These are phyloP conservation scores for Penicillium sp. DNA, from an alignment of 2,329 filamentous ascomycete species.

Conservation along the genomic window DNA sequence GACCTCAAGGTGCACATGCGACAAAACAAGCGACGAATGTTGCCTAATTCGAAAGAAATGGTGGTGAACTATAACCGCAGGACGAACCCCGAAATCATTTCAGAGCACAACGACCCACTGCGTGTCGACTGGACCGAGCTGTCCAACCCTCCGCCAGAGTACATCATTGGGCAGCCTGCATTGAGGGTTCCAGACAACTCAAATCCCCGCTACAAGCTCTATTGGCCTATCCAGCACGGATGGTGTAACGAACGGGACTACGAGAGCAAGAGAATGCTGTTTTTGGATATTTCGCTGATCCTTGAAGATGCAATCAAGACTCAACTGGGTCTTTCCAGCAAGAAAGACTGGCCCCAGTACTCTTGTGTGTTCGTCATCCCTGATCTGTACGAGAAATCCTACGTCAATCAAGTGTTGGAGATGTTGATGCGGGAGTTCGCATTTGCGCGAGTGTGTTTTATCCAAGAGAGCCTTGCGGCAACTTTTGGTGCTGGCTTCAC, in stretches of 20 bases:
- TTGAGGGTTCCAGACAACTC: constrained; percentile 87
- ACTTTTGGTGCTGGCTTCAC: constrained; percentile 95
- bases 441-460: constrained; percentile 85
- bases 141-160: constrained; percentile 64
- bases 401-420: constrained; percentile 80
- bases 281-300: constrained; percentile 82
- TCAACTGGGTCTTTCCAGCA: constrained; percentile 75
- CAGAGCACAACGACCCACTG: constrained; percentile 90
- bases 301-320: constrained; percentile 80
- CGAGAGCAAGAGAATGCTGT: constrained; percentile 71
- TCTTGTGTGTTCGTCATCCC: constrained; percentile 97
- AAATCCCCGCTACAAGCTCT: constrained; percentile 82
- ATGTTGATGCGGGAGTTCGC: constrained; percentile 87
- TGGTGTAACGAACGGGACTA: constrained; percentile 92
- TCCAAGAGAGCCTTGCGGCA: constrained; percentile 92
- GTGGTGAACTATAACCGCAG: constrained; percentile 92
- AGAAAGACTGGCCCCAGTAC: constrained; percentile 83
- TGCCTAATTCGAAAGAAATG: constrained; percentile 96
- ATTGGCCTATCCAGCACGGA: constrained; percentile 85
- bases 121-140: constrained; percentile 95
- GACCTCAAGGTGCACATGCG: constrained; percentile 91
- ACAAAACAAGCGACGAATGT: constrained; percentile 85
- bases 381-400: constrained; percentile 91
- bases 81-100: constrained; percentile 79
- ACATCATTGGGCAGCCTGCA: constrained; percentile 78